These are phyloP conservation scores for Tricholoma bakamatsutake DNA, from an alignment of 768 basidiomycete species.

Conservation along the genomic window DNA sequence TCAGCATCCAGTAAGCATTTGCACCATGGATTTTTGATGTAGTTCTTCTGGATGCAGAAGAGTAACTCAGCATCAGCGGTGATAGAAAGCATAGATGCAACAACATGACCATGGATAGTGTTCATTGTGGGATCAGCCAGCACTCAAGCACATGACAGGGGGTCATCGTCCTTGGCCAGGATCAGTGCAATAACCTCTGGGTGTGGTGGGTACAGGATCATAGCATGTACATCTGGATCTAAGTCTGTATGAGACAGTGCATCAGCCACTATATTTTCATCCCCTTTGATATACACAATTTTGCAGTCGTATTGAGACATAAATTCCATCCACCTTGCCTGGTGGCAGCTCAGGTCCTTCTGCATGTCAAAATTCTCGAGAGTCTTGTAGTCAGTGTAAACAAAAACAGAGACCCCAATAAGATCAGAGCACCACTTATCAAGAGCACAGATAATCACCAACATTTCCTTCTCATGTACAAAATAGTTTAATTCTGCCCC, in stretches of 20 bases:
- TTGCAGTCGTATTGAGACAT: too few relatives aligned
- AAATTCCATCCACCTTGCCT: slow-evolving; percentile 26
- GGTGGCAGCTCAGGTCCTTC: slow-evolving; percentile 8
- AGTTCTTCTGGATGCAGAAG: neutral
- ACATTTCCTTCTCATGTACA: too few relatives aligned
- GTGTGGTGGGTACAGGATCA: neutral
- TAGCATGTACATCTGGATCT: neutral
- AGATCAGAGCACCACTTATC: slow-evolving; percentile 17
- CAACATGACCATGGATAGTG: neutral
- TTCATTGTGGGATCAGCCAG: neutral
- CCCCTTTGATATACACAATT: too few relatives aligned
- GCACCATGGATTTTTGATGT: neutral
- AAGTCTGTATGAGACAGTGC: slow-evolving; percentile 20
- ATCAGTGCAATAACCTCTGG: neutral
- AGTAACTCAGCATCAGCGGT: neutral
- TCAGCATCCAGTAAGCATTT: neutral
- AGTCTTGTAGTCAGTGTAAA: slow-evolving; percentile 25
- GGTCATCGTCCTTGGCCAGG: neutral
- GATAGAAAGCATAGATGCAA: neutral
- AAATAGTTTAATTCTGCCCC: too few relatives aligned
- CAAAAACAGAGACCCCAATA: slow-evolving; percentile 8
- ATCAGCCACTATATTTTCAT: slow-evolving; percentile 25
- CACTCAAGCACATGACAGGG: neutral
- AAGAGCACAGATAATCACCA: slow-evolving; percentile 24
- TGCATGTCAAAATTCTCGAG: slow-evolving; percentile 10